Conservation (phyloP, 176 grass and related monocot species). For the Oryza glaberrima region DNA sequence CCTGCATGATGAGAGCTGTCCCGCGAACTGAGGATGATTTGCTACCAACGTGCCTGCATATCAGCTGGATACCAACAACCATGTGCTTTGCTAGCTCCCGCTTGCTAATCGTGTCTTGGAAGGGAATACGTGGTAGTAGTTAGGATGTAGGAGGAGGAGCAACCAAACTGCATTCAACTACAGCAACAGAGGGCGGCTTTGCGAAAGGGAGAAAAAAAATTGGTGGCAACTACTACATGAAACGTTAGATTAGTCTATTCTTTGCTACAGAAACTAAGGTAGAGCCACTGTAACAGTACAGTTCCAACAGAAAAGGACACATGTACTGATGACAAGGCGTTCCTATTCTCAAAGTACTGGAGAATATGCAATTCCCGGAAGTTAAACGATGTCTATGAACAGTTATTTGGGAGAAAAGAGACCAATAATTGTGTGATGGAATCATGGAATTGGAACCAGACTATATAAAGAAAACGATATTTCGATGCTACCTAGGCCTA, state of each 20-base stretch:
- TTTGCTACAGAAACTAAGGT: not conserved
- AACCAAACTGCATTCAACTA: conserved; percentile 18
- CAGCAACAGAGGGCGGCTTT: not conserved
- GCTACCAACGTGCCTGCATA: not conserved
- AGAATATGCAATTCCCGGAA: not conserved
- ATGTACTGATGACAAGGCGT: not conserved
- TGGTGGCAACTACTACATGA: conserved; percentile 16
- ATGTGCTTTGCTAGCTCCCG: not conserved
- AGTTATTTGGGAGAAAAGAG: not conserved
- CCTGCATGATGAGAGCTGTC: not conserved
- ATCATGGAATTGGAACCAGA: not conserved
- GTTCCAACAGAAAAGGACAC: conserved; percentile 7
- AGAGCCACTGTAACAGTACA: not conserved
- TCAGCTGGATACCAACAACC: not conserved
- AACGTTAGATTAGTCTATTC: not conserved
- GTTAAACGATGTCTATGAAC: not conserved
- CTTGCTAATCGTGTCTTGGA: not conserved
- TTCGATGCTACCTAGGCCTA: not conserved
- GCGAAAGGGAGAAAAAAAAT: conserved; percentile 13
- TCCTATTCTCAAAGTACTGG: not conserved
- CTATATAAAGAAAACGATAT: not conserved
- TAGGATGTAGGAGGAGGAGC: not conserved
- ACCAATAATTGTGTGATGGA: not conserved
- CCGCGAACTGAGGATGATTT: conserved; percentile 6
- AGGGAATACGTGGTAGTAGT: conserved; percentile 9